phyloP scores from a whole-genome alignment of 345 rosid genomes.

The Acer saccharum region DNA sequence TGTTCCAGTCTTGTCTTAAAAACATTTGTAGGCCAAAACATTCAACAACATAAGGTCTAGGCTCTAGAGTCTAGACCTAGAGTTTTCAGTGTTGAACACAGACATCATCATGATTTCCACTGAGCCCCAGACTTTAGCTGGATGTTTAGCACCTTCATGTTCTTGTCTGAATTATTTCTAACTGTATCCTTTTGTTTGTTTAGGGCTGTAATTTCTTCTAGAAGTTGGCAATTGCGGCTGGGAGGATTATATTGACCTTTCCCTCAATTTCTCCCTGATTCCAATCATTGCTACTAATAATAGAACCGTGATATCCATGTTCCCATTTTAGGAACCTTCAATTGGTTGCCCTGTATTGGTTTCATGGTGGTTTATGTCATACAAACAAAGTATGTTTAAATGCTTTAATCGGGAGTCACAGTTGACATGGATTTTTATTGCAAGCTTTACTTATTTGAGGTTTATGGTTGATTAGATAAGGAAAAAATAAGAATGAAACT shows the following conservation, averaged over 20 bases:
- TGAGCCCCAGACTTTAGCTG: neutral
- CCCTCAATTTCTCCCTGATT: neutral
- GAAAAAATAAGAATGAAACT: no score
- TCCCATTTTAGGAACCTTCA: neutral
- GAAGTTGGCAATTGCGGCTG: constrained; percentile 5
- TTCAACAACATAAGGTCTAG: neutral
- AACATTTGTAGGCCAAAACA: neutral
- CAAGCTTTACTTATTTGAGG: no score
- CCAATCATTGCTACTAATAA: neutral
- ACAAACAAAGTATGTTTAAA: no score
- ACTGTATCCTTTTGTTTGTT: constrained; percentile 22
- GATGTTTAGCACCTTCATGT: neutral
- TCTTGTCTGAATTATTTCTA: constrained; percentile 16
- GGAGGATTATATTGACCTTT: constrained; percentile 5
- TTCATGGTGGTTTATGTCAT: no score
- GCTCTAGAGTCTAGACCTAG: no score
- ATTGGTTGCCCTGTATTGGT: neutral
- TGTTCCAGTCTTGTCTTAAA: neutral
- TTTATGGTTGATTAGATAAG: no score
- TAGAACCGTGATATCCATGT: neutral
- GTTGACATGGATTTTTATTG: no score
- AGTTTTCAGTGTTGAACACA: neutral
- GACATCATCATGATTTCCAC: neutral
- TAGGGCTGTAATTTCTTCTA: constrained; percentile 37
- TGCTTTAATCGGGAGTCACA: no score